Evolutionary conservation across 139 green algal species (phyloP).

Genomic region (Chlamydomonas applanata): DNA sequence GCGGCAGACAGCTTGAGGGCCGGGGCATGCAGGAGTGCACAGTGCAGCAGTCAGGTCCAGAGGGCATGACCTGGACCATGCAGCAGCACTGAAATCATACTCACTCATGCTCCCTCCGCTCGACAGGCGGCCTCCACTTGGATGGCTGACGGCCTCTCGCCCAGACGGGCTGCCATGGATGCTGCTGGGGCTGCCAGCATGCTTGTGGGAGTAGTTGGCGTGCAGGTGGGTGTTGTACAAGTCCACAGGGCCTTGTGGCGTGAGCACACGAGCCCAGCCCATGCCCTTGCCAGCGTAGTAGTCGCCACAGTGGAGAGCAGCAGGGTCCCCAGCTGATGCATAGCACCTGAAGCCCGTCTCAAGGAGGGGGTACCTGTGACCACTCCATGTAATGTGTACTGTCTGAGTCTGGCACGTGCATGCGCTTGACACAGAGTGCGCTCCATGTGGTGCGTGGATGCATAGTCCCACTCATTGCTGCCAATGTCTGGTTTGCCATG

Average conservation of each 20-base stretch:
- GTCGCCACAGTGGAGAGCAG: constrained; percentile 43
- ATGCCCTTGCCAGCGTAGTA: constrained; percentile 58
- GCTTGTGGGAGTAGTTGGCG: constrained; percentile 61
- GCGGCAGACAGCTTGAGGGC: no score
- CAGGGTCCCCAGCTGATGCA: constrained; percentile 35
- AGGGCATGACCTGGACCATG: no score
- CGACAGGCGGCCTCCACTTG: no score
- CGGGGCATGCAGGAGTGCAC: no score
- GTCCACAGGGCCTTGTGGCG: constrained; percentile 34
- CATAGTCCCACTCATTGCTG: no score
- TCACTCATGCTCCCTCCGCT: no score
- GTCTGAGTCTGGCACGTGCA: not conserved
- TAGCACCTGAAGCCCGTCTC: constrained; percentile 31
- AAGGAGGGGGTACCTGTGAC: constrained; percentile 18
- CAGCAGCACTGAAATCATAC: no score
- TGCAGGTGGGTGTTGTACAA: constrained; percentile 68
- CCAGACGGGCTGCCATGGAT: not conserved
- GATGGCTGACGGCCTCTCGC: no score
- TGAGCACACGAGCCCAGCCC: constrained; percentile 44
- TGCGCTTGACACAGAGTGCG: no score
- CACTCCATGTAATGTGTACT: not conserved
- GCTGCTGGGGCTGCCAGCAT: not conserved
- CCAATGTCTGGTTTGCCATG: no score
- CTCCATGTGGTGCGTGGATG: no score
- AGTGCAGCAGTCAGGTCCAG: no score